These are phyloP conservation scores for Talinum fruticosum DNA, from an alignment of 148 eudicot species.

Conservation along the genomic window DNA sequence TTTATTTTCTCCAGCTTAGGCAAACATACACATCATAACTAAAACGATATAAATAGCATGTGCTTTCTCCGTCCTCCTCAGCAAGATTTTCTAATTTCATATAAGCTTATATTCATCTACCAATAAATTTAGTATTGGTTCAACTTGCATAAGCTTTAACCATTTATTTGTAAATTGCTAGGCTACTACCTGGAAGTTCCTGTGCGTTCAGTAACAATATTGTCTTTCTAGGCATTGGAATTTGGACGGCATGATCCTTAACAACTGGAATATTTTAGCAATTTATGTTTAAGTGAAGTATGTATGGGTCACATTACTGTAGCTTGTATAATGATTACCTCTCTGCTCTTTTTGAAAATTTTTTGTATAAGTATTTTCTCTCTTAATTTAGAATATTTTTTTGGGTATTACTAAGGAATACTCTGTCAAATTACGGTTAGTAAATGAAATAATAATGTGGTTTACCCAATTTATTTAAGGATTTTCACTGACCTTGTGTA, in stretches of 20 bases:
- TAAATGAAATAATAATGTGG: not conserved
- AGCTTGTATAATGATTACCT: not conserved
- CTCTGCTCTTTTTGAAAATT: not conserved
- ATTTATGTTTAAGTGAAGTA: not conserved
- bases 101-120: not conserved
- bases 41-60: no score
- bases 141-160: not conserved
- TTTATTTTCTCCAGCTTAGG: no score
- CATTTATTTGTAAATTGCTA: not conserved
- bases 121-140: not conserved
- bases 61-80: not conserved
- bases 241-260: not conserved
- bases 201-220: not conserved
- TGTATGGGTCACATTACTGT: not conserved
- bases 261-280: not conserved
- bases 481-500: not conserved
- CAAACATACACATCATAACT: no score
- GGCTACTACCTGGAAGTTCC: not conserved
- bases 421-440: not conserved
- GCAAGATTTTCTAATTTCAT: not conserved
- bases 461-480: not conserved
- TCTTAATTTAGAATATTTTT: not conserved
- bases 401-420: not conserved
- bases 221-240: not conserved
- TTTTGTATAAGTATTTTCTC: not conserved